These are phyloP conservation scores for Bruguiera sexangula DNA, from an alignment of 345 rosid genomes.

Conservation along the genomic window DNA sequence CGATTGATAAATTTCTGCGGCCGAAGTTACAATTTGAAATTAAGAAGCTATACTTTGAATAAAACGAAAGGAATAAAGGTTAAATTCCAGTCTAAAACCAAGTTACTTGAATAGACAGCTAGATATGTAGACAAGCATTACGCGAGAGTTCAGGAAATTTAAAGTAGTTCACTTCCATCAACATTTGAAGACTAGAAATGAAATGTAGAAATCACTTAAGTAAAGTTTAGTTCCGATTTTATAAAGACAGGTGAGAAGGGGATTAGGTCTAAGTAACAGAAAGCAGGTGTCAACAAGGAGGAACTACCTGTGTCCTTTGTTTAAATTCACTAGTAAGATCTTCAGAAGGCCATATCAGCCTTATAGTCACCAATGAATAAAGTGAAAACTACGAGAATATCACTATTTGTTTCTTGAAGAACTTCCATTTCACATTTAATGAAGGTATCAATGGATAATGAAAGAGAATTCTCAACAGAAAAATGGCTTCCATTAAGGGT, in stretches of 20 bases:
- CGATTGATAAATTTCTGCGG: constrained; percentile 91
- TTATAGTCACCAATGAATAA: not conserved
- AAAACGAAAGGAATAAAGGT: not conserved
- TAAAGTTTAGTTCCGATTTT: too few species aligned
- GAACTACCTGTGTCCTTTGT: constrained; percentile 74
- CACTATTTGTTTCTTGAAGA: not conserved
- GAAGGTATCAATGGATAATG: not conserved
- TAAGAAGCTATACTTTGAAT: not conserved
- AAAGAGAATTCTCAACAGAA: not conserved
- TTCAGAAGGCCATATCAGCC: constrained; percentile 61
- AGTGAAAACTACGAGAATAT: not conserved
- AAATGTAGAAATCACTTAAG: too few species aligned
- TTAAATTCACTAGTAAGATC: constrained; percentile 95
- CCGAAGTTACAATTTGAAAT: constrained; percentile 13
- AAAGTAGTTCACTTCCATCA: not conserved
- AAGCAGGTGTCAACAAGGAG: too few species aligned
- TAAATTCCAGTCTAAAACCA: not conserved
- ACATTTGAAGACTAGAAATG: too few species aligned
- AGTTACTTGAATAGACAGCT: not conserved
- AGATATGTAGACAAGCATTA: not conserved
- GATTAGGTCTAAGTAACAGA: too few species aligned
- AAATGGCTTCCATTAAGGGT: not conserved
- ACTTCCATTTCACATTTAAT: constrained; percentile 3
- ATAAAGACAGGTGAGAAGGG: too few species aligned
- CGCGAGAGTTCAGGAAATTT: not conserved